Conservation (phyloP, 225 moss, liverwort and hornwort genomes). For the Marchantia paleacea region DNA sequence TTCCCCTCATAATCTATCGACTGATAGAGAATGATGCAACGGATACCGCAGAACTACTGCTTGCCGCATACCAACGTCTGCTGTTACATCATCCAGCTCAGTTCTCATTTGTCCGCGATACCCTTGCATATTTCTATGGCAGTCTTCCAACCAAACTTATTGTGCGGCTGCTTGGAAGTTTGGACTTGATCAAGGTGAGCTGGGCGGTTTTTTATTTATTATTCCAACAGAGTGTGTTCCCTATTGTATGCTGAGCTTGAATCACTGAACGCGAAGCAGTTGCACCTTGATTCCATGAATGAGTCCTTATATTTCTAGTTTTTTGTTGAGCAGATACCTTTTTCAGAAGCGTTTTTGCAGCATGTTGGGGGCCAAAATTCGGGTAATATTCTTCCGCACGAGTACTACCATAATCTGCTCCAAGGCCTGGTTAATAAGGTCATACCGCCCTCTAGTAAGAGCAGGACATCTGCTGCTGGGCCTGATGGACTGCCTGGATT, state of each 20-base stretch:
- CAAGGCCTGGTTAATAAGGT: conserved; percentile 78
- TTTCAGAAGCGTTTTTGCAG: conserved; percentile 84
- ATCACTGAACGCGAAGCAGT: not conserved
- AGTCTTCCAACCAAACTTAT: conserved; percentile 88
- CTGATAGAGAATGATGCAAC: conserved; percentile 96
- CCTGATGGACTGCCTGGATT: conserved; percentile 49
- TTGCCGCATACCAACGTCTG: conserved; percentile 64
- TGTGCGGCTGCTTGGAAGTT: conserved; percentile 74
- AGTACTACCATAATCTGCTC: conserved; percentile 86
- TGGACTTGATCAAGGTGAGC: conserved; percentile 73
- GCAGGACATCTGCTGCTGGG: conserved; percentile 39
- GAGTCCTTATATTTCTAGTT: not conserved
- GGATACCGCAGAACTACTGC: conserved; percentile 87
- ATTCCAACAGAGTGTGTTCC: not conserved
- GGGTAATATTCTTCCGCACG: conserved; percentile 71
- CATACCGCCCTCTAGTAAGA: conserved; percentile 61
- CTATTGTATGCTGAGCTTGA: not conserved
- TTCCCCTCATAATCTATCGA: conserved; percentile 87
- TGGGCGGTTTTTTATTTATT: not conserved
- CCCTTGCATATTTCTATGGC: conserved; percentile 91
- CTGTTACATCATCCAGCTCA: conserved; percentile 81
- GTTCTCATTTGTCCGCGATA: conserved; percentile 90
- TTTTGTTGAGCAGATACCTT: conserved; percentile 64
- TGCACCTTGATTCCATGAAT: not conserved
- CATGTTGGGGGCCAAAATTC: conserved; percentile 67